Base-by-base conservation (phyloP, 2,329 filamentous ascomycete species). In the Graphilbum fragrans region DNA sequence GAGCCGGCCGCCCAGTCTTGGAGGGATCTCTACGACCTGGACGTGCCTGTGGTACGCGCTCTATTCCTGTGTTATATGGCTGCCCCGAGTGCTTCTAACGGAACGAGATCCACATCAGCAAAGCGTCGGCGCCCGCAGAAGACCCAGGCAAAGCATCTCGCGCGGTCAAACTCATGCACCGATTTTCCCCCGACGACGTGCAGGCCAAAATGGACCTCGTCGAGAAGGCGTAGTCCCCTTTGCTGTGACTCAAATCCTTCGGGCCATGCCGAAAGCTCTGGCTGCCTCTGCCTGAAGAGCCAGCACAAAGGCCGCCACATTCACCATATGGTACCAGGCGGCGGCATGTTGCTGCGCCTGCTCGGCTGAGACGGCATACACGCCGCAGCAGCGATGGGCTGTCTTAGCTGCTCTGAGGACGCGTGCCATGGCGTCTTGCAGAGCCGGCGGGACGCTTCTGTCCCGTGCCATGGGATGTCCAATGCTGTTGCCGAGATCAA, bases 1-100 rank as follows among this genome's bases (percentile, higher is more conserved):
- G 69, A 72, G 38, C 66, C 72, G 0, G 72, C 76, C 21, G 69
- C 70, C 16, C 71, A 75, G 47, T 62, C 65, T 20, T 90, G 84
- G 84, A 77, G 74, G 52, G 69, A 79, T 38, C 54, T 86, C 1
- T 90, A 90, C 55, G 83, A 87, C 44, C 85, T 87, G 56, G 84
- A 90, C 50, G 83, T 85, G 8, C 84, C 84, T 0, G 84, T 88
- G 53, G 83, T 88, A 64, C 53, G 70, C 43, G 11, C 2, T 2
- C 33, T 31, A 22, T 7, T 58, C 27, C 25, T n/a, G n/a, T n/a
- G n/a, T n/a, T n/a, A n/a, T n/a, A n/a, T n/a, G n/a, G n/a, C n/a
- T n/a, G n/a, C n/a, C 1, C 6, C 20, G 31, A 16, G 25, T 20
- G 7, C 4, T 27, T 6, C n/a, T 27, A 11, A 16, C 25, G 2